phyloP scores from a whole-genome alignment of 306 rosid species.

The Lagenaria siceraria region DNA sequence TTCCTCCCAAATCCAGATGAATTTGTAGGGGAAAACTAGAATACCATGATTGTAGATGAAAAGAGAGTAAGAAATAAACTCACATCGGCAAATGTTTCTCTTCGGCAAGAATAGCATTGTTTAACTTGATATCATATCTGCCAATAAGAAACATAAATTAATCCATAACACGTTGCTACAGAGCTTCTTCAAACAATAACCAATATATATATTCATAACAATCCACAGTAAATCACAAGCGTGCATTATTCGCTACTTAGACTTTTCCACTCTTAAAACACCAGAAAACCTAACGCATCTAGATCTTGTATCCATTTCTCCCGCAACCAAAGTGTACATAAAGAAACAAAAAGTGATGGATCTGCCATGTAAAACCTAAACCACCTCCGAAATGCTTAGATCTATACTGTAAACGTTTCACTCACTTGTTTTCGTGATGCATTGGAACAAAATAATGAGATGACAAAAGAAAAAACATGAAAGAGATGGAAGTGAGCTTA shows the following conservation, averaged over 20 bases:
- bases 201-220: not conserved
- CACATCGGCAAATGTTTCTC: conserved; percentile 89
- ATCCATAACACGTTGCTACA: not conserved
- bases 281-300: not conserved
- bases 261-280: not conserved
- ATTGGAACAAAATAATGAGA: not conserved
- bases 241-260: not conserved
- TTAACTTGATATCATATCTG: conserved; percentile 65
- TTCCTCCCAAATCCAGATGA: not conserved
- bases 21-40: not conserved
- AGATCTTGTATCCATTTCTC: conserved; percentile 7
- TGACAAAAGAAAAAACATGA: not conserved
- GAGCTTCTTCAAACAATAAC: not conserved
- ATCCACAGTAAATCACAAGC: not conserved
- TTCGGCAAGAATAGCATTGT: conserved; percentile 84
- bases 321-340: conserved; percentile 3
- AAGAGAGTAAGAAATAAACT: conserved; percentile 6
- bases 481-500: conserved; percentile 9
- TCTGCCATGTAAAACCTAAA: not conserved
- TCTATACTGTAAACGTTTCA: not conserved
- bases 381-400: not conserved
- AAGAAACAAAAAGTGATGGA: not conserved
- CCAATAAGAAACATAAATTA: not conserved
- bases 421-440: not conserved
- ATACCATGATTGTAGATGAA: not conserved